These are phyloP conservation scores for Arthrinium phaeospermum DNA, from an alignment of 2,329 filamentous ascomycete genomes.

Conservation along the genomic window DNA sequence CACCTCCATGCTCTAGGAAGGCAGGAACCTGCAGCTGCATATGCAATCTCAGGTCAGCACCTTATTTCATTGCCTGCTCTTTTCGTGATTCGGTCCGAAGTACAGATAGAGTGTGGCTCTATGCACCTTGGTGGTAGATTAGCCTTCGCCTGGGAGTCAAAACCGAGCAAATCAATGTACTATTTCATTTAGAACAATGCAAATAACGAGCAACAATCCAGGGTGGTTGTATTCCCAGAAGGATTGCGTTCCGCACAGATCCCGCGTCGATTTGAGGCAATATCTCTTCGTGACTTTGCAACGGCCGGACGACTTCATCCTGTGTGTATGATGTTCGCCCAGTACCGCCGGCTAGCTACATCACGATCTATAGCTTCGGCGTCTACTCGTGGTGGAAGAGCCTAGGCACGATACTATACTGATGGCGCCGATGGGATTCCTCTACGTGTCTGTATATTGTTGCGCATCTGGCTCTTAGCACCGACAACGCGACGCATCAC, in stretches of 20 bases:
- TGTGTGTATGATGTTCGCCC: no score
- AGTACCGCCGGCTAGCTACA: background rate
- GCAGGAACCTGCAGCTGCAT: background rate
- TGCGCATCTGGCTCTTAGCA: background rate
- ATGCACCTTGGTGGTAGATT: background rate
- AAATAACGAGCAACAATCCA: no score
- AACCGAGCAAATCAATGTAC: background rate
- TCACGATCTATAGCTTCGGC: background rate
- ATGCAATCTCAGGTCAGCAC: conserved; percentile 2
- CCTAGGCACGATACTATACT: background rate
- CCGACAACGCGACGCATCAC: background rate
- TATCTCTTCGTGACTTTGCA: background rate
- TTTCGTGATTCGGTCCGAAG: background rate
- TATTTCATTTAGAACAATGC: no score
- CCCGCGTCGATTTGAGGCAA: background rate
- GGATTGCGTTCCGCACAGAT: no score
- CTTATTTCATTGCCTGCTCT: background rate
- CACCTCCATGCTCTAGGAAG: background rate
- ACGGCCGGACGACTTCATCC: background rate
- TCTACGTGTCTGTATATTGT: background rate
- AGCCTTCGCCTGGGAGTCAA: conserved; percentile 1
- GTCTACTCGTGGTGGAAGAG: background rate
- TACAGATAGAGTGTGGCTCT: background rate
- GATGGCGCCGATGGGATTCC: background rate
- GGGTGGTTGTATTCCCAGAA: no score